Conservation (phyloP, 306 rosid species). For the Erythrophleum fordii region DNA sequence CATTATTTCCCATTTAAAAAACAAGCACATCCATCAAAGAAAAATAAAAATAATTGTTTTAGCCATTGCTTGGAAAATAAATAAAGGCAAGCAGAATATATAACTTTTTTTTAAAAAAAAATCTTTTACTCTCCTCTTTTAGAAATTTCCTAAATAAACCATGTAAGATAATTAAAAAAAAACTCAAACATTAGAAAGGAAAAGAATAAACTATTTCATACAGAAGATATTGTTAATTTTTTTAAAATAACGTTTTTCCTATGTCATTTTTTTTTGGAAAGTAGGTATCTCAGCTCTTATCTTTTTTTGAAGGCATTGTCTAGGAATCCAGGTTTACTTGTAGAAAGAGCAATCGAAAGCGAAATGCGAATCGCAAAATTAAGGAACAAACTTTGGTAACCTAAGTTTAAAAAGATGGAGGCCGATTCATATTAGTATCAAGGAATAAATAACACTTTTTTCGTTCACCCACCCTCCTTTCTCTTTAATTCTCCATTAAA, state of each 20-base stretch:
- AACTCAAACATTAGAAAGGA: not conserved
- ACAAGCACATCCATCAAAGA: not conserved
- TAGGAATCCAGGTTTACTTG: constrained; percentile 53
- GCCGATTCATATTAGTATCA: constrained; percentile 25
- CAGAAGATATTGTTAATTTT: no score
- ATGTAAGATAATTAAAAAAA: not conserved
- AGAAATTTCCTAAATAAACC: not conserved
- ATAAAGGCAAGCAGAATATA: no score
- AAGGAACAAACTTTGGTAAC: constrained; percentile 9
- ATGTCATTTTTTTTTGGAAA: not conserved
- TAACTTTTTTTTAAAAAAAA: no score
- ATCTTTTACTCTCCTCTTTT: not conserved
- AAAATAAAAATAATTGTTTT: not conserved
- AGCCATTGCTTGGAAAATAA: no score
- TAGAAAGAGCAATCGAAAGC: constrained; percentile 37
- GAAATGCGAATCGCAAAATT: constrained; percentile 28
- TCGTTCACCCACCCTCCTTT: constrained; percentile 8
- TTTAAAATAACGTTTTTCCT: not conserved
- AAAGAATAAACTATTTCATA: no score
- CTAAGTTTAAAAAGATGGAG: constrained; percentile 27
- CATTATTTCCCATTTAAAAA: no score
- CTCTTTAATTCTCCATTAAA: not conserved
- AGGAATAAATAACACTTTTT: constrained; percentile 32
- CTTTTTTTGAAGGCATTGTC: constrained; percentile 9
- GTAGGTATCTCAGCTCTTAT: not conserved